Evolutionary conservation across 2,329 filamentous ascomycete genomes (phyloP).

Genomic region (Helotiales sp.): DNA sequence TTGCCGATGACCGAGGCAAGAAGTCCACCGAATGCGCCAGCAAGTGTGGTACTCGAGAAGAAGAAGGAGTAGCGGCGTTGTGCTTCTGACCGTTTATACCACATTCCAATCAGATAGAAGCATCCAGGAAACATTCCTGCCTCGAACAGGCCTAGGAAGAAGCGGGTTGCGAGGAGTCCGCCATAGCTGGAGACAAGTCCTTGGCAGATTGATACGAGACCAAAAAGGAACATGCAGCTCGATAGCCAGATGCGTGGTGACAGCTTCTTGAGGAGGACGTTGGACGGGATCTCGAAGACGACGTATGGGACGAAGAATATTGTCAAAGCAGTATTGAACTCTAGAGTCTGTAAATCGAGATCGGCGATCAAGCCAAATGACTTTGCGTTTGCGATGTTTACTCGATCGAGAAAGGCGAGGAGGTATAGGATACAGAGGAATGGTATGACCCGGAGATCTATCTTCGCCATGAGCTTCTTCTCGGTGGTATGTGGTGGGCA

Average conservation of each 20-base stretch:
- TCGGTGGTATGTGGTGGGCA: slow-evolving; percentile 46
- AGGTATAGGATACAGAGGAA: slow-evolving; percentile 73
- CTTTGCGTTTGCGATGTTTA: slow-evolving; percentile 78
- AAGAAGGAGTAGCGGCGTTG: slow-evolving; percentile 94
- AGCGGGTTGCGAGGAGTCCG: slow-evolving; percentile 75
- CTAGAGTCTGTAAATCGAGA: slow-evolving; percentile 54
- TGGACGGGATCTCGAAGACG: slow-evolving; percentile 70
- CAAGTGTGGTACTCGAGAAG: slow-evolving; percentile 79
- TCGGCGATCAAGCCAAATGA: slow-evolving; percentile 66
- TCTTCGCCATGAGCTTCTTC: slow-evolving; percentile 64
- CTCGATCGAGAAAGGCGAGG: slow-evolving; percentile 68
- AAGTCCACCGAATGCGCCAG: slow-evolving; percentile 83
- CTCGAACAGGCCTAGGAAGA: slow-evolving; percentile 80
- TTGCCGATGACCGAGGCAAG: slow-evolving; percentile 87
- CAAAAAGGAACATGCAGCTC: slow-evolving; percentile 74
- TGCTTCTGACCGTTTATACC: slow-evolving; percentile 85
- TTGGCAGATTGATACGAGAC: slow-evolving; percentile 35
- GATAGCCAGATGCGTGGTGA: slow-evolving; percentile 72
- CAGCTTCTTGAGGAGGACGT: slow-evolving; percentile 68
- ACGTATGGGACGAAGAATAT: slow-evolving; percentile 84
- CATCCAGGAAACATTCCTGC: slow-evolving; percentile 76
- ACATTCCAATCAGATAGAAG: slow-evolving; percentile 79
- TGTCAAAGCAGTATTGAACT: slow-evolving; percentile 75
- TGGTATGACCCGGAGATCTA: slow-evolving; percentile 71
- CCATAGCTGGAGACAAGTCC: slow-evolving; percentile 62